phyloP scores from a whole-genome alignment of 352 stramenopile genomes.

The Globisporangium cylindrosporum region DNA sequence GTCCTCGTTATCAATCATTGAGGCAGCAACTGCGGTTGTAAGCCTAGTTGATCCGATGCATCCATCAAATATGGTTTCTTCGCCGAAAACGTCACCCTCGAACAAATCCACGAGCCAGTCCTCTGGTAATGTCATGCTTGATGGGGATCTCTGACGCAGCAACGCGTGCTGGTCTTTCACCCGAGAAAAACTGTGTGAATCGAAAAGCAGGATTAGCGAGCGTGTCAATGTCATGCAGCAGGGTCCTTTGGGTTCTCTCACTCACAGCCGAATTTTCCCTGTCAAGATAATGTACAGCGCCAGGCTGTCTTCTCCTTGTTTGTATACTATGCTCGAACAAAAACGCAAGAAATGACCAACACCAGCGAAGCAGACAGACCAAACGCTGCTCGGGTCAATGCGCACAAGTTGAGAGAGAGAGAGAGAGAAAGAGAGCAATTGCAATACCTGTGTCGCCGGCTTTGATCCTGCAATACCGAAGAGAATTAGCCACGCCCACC shows the following conservation, averaged over 20 bases:
- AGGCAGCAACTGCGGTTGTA: conserved; percentile 25
- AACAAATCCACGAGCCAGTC: conserved; percentile 27
- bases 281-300: conserved; percentile 33
- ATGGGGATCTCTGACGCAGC: background rate
- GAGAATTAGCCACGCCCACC: conserved; percentile 19
- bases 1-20: background rate
- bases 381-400: background rate
- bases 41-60: conserved; percentile 16
- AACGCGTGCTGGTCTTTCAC: conserved; percentile 2
- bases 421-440: background rate
- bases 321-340: conserved; percentile 22
- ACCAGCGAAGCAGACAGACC: background rate
- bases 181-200: conserved; percentile 4
- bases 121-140: background rate
- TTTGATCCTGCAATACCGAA: conserved; percentile 25
- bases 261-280: conserved; percentile 32
- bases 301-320: conserved; percentile 25
- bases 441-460: conserved; percentile 20
- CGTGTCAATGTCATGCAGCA: background rate
- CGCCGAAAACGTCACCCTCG: conserved; percentile 43
- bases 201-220: background rate
- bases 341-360: background rate
- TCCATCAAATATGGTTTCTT: conserved; percentile 27
- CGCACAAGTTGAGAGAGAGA: background rate
- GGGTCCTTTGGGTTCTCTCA: background rate